These are phyloP conservation scores for Pyricularia pennisetigena DNA, from an alignment of 2,329 filamentous ascomycete species.

Conservation along the genomic window DNA sequence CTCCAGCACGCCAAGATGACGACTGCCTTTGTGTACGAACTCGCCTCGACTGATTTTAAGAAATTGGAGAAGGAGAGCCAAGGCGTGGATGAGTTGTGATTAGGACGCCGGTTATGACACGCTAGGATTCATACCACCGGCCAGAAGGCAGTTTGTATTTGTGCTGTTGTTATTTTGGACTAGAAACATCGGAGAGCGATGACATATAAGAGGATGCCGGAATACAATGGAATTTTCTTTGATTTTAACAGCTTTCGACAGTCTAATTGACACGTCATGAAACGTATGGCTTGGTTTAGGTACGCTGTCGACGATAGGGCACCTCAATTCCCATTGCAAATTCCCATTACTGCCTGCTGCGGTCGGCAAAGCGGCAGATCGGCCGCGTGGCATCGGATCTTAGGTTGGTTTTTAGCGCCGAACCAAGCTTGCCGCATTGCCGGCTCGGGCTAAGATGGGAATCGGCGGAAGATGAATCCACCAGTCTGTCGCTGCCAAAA, in stretches of 20 bases:
- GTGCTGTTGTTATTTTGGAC: not conserved
- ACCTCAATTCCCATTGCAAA: not conserved
- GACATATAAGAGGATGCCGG: not conserved
- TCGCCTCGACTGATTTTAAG: constrained; percentile 26
- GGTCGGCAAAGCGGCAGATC: not conserved
- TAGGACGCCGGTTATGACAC: not conserved
- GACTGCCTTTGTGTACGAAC: constrained; percentile 35
- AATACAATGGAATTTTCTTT: not conserved
- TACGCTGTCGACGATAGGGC: not conserved
- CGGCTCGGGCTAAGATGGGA: not conserved
- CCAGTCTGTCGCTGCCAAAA: not conserved
- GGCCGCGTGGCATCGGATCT: not conserved
- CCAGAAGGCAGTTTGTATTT: not conserved
- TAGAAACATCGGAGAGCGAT: not conserved
- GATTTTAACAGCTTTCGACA: not conserved
- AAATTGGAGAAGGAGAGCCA: constrained; percentile 16
- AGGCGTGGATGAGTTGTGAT: constrained; percentile 14
- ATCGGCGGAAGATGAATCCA: not conserved
- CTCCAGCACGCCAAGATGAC: constrained; percentile 49
- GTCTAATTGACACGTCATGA: not conserved
- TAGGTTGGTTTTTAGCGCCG: not conserved
- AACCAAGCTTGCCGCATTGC: not conserved
- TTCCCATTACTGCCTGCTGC: not conserved
- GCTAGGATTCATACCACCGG: not conserved
- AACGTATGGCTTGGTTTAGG: not conserved